Evolutionary conservation across 106 monocot species (phyloP).

Genomic region (Acanthochlamys bracteata): DNA sequence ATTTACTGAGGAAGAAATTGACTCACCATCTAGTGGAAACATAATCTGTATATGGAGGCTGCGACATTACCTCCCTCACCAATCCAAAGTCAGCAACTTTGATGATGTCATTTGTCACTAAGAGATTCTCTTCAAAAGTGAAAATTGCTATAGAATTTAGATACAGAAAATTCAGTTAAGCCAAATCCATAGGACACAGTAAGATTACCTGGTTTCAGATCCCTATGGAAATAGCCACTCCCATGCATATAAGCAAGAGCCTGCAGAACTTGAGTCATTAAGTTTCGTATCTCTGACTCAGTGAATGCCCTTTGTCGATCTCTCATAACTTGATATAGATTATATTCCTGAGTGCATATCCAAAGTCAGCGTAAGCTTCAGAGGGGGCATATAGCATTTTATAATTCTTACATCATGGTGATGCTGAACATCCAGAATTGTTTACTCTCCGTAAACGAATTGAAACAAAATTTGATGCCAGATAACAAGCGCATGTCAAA

Average conservation of each 20-base stretch:
- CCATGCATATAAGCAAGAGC: slow-evolving; percentile 84
- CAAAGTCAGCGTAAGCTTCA: neutral
- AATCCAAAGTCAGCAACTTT: slow-evolving; percentile 96
- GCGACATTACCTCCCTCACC: slow-evolving; percentile 79
- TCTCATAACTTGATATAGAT: slow-evolving; percentile 79
- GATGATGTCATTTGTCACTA: slow-evolving; percentile 54
- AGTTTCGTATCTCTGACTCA: slow-evolving; percentile 61
- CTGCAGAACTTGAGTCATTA: slow-evolving; percentile 73
- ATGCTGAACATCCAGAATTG: too few species aligned
- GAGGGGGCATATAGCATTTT: too few species aligned
- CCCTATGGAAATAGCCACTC: slow-evolving; percentile 88
- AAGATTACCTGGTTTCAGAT: slow-evolving; percentile 79
- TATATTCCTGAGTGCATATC: slow-evolving; percentile 42
- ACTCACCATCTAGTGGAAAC: slow-evolving; percentile 97
- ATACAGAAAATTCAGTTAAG: neutral
- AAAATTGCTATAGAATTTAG: neutral
- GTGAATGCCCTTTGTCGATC: slow-evolving; percentile 37
- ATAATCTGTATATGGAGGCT: slow-evolving; percentile 92
- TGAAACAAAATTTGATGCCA: too few species aligned
- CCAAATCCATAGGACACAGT: too few species aligned
- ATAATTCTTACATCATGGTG: too few species aligned
- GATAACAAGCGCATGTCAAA: too few species aligned
- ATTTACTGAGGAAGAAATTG: neutral
- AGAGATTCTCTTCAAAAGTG: slow-evolving; percentile 55
- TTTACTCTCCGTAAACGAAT: too few species aligned